Evolutionary conservation across 2,329 filamentous ascomycete genomes (phyloP), one percentile per base, ranked within the genome.

Genomic region (Albophoma yamanashiensis): DNA sequence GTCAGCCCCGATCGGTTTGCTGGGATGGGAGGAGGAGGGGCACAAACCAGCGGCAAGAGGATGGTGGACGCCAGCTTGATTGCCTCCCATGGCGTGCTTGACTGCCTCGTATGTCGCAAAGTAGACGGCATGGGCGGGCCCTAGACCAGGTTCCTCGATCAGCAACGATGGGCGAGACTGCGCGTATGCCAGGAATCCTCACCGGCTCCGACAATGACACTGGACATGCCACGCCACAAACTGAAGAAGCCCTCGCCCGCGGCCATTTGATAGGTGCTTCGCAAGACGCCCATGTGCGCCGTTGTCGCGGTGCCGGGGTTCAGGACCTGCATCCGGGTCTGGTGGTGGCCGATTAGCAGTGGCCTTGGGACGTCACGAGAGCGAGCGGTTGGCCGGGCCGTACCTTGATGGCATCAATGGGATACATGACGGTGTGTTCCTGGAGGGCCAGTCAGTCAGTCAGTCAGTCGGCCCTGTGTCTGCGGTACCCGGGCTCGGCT

Each of bases 351-450:
- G 58, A 61, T 70, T 61, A 68, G 67, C 38, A 60, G 42, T 59
- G 31, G 50, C 17, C 31, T n/a, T 55, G 56, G 52, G 42, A n/a
- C 20, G 14, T 42, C 22, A 12, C 25, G 31, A 38, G 4, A 42
- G 17, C 14, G 14, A 20, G 31, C 25, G n/a, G 17, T 27, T 38
- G 47, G 57, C 27, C 27, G 4, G 5, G 50, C 60, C 73, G 65
- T 67, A 97, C 94, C 89, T 99, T 99, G 73, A 99, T 89, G 67
- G 96, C 86, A 78, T 99, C 94, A 71, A 99, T 89, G 25, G 94
- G 94, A 73, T 99, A 99, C 94, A 99, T 97, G 69, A 96, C 92
- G 62, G 93, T 95, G 76, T 97, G 93, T 79, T 97, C 93, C 92
- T 97, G 67, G 58, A 62, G 27, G 34, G 34, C 42, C 34, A 58